Evolutionary conservation across 306 rosid species (phyloP), one percentile per base, ranked within the genome.

Genomic region (Purshia tridentata): DNA sequence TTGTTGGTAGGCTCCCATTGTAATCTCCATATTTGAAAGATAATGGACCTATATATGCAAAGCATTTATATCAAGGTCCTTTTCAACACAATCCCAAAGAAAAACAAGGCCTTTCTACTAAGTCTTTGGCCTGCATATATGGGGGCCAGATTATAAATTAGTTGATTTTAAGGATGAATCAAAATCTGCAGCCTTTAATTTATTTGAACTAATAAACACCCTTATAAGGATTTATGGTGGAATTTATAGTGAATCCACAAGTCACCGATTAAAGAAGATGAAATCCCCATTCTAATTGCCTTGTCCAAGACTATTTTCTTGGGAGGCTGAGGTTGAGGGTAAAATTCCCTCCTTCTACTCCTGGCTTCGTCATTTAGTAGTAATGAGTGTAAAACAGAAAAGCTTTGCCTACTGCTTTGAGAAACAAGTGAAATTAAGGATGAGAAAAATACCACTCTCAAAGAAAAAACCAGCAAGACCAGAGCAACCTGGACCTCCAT

Each of bases 1-100:
- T 23, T n/a, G 73, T n/a, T 35, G 79, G 79, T 44, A 66, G 40
- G 79, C 73, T 75, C 23, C 79, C 79, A 66, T 75, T 75, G 66
- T 75, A 75, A 66, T 66, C 10, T 75, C 57, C 72, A 53, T 8
- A 18, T 22, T 10, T 54, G 57, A 75, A 75, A 44, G 57, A 18
- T 16, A 75, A 14, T 0, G 79, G 79, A 29, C 79, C 79, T 29
- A 29, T 29, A 29, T 75, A 49, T 15, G 22, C 52, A 29, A 63
- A 66, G 41, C 19, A 45, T 20, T 22, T 66, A 20, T 12, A 42
- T 22, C 65, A n/a, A 40, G 5, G 12, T 12, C 8, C 11, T 29
- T 58, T 58, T 6, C 64, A 29, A 29, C 35, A 29, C 35, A 29
- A 29, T 29, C 35, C 35, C 35, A 29, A 29, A 29, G 35, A 29